Conservation (phyloP, 169 alveolate species). For the Theileria annulata region DNA sequence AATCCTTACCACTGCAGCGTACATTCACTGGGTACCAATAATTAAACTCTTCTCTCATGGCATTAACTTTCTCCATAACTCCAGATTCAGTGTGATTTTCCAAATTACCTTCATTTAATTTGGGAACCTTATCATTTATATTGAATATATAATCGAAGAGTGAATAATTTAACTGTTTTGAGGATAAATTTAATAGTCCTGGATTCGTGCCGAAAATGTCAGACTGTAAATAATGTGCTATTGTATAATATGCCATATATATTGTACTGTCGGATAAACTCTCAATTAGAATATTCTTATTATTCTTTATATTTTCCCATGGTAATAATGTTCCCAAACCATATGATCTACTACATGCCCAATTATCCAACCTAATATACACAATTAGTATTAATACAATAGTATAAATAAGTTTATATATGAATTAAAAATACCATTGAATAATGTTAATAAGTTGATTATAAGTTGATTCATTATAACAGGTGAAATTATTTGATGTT, state of each 20-base stretch:
- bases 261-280: conserved; percentile 98
- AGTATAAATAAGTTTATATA: not conserved
- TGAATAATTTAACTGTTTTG: conserved; percentile 88
- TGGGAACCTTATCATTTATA: conserved; percentile 80
- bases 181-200: conserved; percentile 84
- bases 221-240: conserved; percentile 94
- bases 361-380: conserved; percentile 82
- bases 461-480: conserved; percentile 77
- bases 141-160: conserved; percentile 95
- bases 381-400: not conserved
- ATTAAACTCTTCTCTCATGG: conserved; percentile 89
- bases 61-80: conserved; percentile 61
- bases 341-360: conserved; percentile 98
- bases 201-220: conserved; percentile 85
- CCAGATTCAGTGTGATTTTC: conserved; percentile 73
- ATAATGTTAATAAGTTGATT: conserved; percentile 88
- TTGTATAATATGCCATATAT: conserved; percentile 99
- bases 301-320: conserved; percentile 64
- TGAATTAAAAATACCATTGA: conserved; percentile 79
- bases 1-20: conserved; percentile 94
- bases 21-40: conserved; percentile 92
- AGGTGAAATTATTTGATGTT: conserved; percentile 57
- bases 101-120: conserved; percentile 26
- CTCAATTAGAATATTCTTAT: conserved; percentile 90
- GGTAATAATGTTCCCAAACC: conserved; percentile 96